These are phyloP conservation scores for Austroboletus niveus DNA, from an alignment of 1,284 basidiomycete genomes.

Conservation along the genomic window DNA sequence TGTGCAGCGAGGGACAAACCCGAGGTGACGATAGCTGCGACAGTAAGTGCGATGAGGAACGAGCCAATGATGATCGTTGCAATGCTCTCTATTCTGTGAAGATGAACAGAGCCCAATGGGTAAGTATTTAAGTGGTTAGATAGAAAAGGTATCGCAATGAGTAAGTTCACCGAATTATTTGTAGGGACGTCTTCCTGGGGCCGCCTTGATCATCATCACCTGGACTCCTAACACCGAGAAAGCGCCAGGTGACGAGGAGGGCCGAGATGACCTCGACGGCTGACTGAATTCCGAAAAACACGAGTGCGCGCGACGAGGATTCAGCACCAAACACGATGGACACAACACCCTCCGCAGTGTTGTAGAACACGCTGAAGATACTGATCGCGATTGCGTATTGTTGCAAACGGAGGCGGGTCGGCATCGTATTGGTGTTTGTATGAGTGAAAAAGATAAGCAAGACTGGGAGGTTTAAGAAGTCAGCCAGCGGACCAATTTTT, in stretches of 20 bases:
- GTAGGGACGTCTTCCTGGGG: constrained; percentile 12
- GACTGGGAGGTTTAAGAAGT: too few species aligned
- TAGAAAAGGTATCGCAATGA: too few species aligned
- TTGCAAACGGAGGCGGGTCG: constrained; percentile 10
- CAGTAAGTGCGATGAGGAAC: constrained; percentile 36
- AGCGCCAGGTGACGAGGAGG: constrained; percentile 43
- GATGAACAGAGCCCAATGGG: not conserved
- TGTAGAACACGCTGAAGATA: constrained; percentile 34
- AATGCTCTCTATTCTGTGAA: constrained; percentile 38
- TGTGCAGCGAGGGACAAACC: constrained; percentile 30
- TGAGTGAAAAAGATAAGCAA: too few species aligned
- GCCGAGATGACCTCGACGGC: constrained; percentile 45
- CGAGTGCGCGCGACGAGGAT: constrained; percentile 43
- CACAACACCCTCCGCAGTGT: constrained; percentile 31
- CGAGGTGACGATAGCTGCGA: constrained; percentile 37
- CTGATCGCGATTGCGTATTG: constrained; percentile 35
- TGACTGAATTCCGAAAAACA: constrained; percentile 52
- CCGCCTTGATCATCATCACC: constrained; percentile 24
- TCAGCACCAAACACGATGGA: constrained; percentile 46
- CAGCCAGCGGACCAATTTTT: too few species aligned
- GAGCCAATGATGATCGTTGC: constrained; percentile 36
- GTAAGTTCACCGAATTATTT: constrained; percentile 31
- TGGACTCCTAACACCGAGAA: constrained; percentile 32
- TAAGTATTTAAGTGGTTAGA: not conserved
- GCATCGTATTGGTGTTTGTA: too few species aligned